Evolutionary conservation across 2,329 filamentous ascomycete species (phyloP).

Genomic region (Sclerotinia spermophila): DNA sequence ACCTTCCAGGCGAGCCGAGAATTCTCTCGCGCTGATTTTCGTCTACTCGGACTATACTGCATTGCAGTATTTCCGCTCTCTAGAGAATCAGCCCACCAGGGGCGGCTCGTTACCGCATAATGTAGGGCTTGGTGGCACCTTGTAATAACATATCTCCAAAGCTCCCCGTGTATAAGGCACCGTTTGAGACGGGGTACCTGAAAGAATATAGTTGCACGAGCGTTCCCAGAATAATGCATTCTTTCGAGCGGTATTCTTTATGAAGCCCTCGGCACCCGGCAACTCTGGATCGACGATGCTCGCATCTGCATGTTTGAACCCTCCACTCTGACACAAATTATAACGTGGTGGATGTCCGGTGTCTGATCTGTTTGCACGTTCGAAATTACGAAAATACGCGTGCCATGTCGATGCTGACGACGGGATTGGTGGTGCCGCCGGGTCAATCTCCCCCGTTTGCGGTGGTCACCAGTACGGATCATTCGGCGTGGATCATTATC

Average conservation of each 20-base stretch:
- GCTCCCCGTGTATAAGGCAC: not conserved
- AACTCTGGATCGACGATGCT: constrained; percentile 6
- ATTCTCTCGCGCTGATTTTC: not conserved
- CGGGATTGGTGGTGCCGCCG: constrained; percentile 13
- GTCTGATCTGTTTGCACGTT: not conserved
- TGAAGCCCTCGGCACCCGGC: constrained; percentile 7
- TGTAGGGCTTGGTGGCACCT: not conserved
- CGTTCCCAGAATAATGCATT: not conserved
- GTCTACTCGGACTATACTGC: not conserved
- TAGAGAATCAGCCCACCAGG: not conserved
- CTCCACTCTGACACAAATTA: not conserved
- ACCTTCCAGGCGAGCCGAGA: not conserved
- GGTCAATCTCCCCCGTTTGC: constrained; percentile 21
- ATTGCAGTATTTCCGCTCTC: not conserved
- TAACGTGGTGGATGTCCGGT: not conserved
- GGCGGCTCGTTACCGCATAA: not conserved
- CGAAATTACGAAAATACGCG: not conserved
- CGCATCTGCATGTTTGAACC: not conserved
- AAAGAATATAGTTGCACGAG: constrained; percentile 1
- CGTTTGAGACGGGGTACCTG: no score
- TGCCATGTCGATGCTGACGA: constrained; percentile 5
- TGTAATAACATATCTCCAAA: not conserved
- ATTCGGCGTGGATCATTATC: constrained; percentile 24
- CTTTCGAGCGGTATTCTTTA: not conserved
- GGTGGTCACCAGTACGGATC: constrained; percentile 22